A percentile compares a stretch with the other conserved stretches of the same genome.
Conservation (phyloP, 805 yeast species). For the Nakazawaea ishiwadae region DNA sequence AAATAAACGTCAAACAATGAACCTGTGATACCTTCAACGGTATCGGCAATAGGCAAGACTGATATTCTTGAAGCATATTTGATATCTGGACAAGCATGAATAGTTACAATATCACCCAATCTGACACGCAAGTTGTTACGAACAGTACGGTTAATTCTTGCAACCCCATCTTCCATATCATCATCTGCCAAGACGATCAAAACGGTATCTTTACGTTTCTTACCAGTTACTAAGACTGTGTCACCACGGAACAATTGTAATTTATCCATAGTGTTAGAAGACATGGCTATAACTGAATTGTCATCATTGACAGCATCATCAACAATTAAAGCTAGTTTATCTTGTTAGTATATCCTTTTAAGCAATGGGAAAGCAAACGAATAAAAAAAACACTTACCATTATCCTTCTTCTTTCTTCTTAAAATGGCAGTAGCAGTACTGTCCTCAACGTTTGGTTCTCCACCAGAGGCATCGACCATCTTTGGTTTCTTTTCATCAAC, state of each 20-base stretch:
- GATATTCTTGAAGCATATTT: conserved; percentile 94
- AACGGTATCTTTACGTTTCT: conserved; percentile 96
- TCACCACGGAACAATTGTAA: conserved; percentile 96
- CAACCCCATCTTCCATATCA: conserved; percentile 93
- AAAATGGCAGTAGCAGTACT: conserved; percentile 93
- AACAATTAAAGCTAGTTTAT: conserved; percentile 65
- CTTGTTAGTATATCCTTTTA: neutral
- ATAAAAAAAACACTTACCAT: conserved; percentile 37
- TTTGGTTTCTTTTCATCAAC: conserved; percentile 29
- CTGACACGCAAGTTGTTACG: conserved; percentile 93
- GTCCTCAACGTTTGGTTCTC: conserved; percentile 28
- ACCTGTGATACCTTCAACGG: conserved; percentile 97
- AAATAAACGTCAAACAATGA: conserved; percentile 92
- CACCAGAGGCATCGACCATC: conserved; percentile 32
- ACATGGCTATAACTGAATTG: conserved; percentile 93
- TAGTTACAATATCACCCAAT: conserved; percentile 85
- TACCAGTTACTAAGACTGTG: conserved; percentile 95
- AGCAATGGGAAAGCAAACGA: too few species aligned
- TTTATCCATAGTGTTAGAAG: conserved; percentile 91
- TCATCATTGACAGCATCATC: conserved; percentile 98
- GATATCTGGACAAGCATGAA: conserved; percentile 97
- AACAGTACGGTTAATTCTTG: conserved; percentile 91
- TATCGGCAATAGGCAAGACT: conserved; percentile 94
- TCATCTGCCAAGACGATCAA: conserved; percentile 94
- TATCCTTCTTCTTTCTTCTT: conserved; percentile 96